Evolutionary conservation across 106 monocot species (phyloP).

Genomic region (Phalaenopsis aphrodite): DNA sequence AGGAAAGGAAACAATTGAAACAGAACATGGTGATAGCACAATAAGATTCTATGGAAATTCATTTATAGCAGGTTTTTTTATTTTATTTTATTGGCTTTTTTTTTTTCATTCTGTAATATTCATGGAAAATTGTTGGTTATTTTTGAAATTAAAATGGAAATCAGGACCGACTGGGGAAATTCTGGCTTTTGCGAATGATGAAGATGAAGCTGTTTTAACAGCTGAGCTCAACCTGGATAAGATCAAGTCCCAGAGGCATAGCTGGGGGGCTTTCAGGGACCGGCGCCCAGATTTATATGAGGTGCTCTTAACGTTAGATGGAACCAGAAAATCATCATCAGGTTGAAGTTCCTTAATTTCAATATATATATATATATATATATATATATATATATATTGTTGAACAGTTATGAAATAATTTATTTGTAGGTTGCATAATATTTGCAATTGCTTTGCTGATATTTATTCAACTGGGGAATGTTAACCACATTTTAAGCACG

Average conservation of each 20-base stretch:
- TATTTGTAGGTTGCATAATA: no score
- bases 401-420: no score
- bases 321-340: constrained; percentile 12
- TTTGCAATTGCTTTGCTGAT: no score
- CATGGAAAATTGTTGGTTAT: background rate
- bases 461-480: no score
- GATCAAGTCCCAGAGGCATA: constrained; percentile 63
- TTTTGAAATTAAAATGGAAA: background rate
- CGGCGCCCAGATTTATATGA: constrained; percentile 80
- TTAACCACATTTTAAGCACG: no score
- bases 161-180: constrained; percentile 90
- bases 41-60: constrained; percentile 94
- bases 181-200: constrained; percentile 63
- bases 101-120: background rate
- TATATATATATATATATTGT: no score
- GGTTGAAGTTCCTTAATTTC: background rate
- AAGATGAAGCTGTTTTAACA: constrained; percentile 68
- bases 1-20: constrained; percentile 73
- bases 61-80: constrained; percentile 63
- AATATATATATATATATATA: background rate
- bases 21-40: constrained; percentile 78
- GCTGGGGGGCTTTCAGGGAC: constrained; percentile 90
- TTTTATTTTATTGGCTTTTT: no score
- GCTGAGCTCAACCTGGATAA: constrained; percentile 79
- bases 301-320: constrained; percentile 69